Evolutionary conservation across 306 rosid species (phyloP).

Genomic region (Trichosanthes truncata): DNA sequence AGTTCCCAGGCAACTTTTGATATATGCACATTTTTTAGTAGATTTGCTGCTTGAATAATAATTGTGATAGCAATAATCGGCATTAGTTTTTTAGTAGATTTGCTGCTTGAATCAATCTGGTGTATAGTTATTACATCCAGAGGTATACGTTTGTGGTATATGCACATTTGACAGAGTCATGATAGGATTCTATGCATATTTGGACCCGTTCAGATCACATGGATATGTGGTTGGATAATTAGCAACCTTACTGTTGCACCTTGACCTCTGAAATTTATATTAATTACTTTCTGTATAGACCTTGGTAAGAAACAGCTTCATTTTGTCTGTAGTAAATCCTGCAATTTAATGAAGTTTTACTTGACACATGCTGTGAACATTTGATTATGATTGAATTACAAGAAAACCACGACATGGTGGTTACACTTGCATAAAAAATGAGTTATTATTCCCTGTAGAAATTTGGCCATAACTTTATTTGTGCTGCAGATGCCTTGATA

Average conservation of each 20-base stretch:
- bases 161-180: background rate
- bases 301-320: background rate
- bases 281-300: background rate
- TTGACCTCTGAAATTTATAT: background rate
- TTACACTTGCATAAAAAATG: background rate
- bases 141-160: background rate
- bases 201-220: background rate
- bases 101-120: background rate
- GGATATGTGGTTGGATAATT: background rate
- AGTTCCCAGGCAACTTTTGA: background rate
- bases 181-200: background rate
- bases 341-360: background rate
- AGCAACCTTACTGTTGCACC: background rate
- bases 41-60: background rate
- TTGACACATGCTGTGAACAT: background rate
- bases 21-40: background rate
- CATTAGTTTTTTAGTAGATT: background rate
- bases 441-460: background rate
- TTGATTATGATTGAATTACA: background rate
- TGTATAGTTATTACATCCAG: background rate
- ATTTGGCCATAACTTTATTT: background rate
- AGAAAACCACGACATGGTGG: background rate
- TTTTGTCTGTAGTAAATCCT: background rate
- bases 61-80: background rate
- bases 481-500: slow-evolving; percentile 75